A percentile compares a stretch with the other conserved stretches of the same genome.
Evolutionary conservation across 2,329 filamentous ascomycete species (phyloP).

Genomic region (Chaetoscypha palmicola): DNA sequence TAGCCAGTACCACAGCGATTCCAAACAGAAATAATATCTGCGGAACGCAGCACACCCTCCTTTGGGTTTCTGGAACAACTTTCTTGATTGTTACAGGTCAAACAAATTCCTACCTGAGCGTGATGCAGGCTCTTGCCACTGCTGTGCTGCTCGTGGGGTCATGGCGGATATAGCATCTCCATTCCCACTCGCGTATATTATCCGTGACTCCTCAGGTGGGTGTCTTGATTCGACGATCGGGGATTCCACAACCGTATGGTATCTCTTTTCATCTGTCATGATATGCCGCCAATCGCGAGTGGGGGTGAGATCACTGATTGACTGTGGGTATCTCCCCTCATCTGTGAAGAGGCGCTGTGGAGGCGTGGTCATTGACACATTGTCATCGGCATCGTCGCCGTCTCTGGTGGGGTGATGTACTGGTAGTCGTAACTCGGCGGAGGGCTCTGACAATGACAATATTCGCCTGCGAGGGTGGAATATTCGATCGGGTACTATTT

Average conservation of each 20-base stretch:
- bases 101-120: too few relatives aligned
- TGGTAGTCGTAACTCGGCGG: neutral
- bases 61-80: neutral
- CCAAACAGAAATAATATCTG: neutral
- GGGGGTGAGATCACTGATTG: neutral
- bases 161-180: neutral
- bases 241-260: constrained; percentile 6
- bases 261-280: constrained; percentile 11
- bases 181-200: neutral
- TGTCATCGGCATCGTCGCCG: too few relatives aligned
- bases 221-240: neutral
- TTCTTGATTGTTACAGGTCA: too few relatives aligned
- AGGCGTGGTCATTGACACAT: neutral
- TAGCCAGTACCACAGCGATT: constrained; percentile 6
- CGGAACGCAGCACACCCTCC: neutral
- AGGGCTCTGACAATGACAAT: neutral
- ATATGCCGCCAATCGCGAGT: neutral
- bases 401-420: neutral
- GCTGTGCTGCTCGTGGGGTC: too few relatives aligned
- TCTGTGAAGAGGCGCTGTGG: neutral
- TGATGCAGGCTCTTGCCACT: too few relatives aligned
- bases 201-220: too few relatives aligned
- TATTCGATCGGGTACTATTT: neutral
- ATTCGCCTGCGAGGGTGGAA: neutral
- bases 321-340: neutral